Base-by-base conservation (phyloP, 495 filamentous ascomycete genomes). In the Penicillium macrosclerotiorum region DNA sequence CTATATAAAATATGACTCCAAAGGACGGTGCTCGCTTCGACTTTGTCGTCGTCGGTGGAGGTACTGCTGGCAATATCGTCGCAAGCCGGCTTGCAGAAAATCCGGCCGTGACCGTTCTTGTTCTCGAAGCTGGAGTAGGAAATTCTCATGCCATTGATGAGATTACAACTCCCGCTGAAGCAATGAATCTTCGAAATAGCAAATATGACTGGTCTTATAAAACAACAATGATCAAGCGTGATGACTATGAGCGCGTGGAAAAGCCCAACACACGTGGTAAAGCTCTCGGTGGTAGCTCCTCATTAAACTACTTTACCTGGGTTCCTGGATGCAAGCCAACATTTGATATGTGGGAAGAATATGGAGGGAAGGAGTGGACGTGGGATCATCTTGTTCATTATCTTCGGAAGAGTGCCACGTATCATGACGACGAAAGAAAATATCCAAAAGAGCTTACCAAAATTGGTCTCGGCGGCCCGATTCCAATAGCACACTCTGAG, bases 181-280 rank as follows among this genome's bases (percentile, higher is more conserved):
- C 37, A 3, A 40, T 40, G 37, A 25, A 40, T 4, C 3, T 40
- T 3, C 31, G 31, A 11, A 23, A 14, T 12, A 59, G 53, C 32
- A 29, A 65, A 30, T 55, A 69, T 48, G 77, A 81, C 61, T 81
- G 75, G 77, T 63, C 37, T 3, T 81, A 76, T 55, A 78, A 79
- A 62, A 72, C 74, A 1, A 77, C 73, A 13, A 69, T 81, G 64
- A 72, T 81, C 52, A 64, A 77, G 33, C 64, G 73, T 7, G 63
- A 64, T 13, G 74, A 78, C 43, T 81, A 79, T 59, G 67, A 65
- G 13, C 76, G 78, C n/a, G 54, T 79, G 29, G 76, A 80, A 56
- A 80, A 78, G 59, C 75, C 74, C 16, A 78, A 77, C 33, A 68
- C 67, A n/a, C 64, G 73, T 8, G 76, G 76, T 1, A 73, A 73